Evolutionary conservation across 805 yeast species (phyloP).

Genomic region (Wickerhamomyces hampshirensis): DNA sequence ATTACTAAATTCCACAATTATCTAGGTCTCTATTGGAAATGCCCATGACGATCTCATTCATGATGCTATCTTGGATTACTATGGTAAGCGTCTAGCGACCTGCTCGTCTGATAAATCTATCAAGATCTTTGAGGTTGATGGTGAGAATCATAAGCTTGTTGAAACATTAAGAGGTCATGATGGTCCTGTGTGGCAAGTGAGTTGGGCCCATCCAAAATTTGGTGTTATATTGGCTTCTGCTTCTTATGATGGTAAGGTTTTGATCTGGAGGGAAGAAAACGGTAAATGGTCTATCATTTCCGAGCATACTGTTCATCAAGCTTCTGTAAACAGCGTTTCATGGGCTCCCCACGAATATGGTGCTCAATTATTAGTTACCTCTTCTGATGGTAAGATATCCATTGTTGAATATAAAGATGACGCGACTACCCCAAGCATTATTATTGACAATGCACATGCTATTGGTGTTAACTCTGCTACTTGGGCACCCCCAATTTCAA

Average conservation of each 20-base stretch:
- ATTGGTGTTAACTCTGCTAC: conserved; percentile 93
- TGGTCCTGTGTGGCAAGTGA: conserved; percentile 98
- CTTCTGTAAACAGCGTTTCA: conserved; percentile 87
- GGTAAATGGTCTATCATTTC: conserved; percentile 82
- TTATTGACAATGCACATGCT: conserved; percentile 68
- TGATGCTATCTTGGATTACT: conserved; percentile 95
- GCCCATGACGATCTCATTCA: conserved; percentile 93
- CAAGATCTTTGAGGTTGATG: conserved; percentile 87
- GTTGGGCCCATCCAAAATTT: conserved; percentile 99
- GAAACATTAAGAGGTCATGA: conserved; percentile 92
- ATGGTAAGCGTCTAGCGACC: conserved; percentile 93
- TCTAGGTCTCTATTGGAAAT: conserved; percentile 76
- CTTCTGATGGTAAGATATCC: conserved; percentile 90
- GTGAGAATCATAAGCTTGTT: conserved; percentile 71
- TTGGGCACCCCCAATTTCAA: conserved; percentile 72
- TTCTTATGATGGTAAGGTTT: conserved; percentile 90
- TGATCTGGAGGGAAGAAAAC: conserved; percentile 92
- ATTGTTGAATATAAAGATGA: conserved; percentile 89
- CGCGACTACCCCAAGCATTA: conserved; percentile 62
- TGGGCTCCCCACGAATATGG: conserved; percentile 99
- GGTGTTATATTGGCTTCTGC: conserved; percentile 93
- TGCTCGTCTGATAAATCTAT: conserved; percentile 96
- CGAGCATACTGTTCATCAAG: conserved; percentile 83
- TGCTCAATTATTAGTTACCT: conserved; percentile 82
- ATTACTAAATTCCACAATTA: neutral